These are phyloP conservation scores for Stephania japonica DNA, from an alignment of 164 flowering plant species.

Conservation along the genomic window DNA sequence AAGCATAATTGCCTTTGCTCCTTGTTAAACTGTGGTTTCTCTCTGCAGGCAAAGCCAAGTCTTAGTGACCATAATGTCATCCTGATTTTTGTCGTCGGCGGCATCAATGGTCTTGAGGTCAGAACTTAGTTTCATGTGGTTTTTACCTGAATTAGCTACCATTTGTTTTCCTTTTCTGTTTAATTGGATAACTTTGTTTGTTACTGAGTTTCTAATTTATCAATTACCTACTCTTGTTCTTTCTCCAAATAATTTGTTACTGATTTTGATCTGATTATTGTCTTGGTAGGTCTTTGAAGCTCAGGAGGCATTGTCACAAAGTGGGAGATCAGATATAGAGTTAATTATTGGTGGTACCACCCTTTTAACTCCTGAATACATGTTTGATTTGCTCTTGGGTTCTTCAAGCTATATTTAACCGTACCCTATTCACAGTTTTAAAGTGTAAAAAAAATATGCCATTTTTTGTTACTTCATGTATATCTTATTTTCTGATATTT, in stretches of 20 bases:
- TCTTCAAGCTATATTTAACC: slow-evolving; percentile 39
- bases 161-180: not conserved
- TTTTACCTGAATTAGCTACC: not conserved
- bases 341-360: slow-evolving; percentile 85
- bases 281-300: slow-evolving; percentile 63
- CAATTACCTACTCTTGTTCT: not conserved
- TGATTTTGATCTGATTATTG: slow-evolving; percentile 2
- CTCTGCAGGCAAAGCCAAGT: slow-evolving; percentile 78
- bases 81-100: slow-evolving; percentile 82
- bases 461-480: too few species aligned
- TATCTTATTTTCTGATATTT: too few species aligned
- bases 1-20: not conserved
- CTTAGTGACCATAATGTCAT: slow-evolving; percentile 77
- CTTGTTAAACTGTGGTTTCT: slow-evolving; percentile 1
- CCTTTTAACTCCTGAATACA: slow-evolving; percentile 72
- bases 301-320: slow-evolving; percentile 68
- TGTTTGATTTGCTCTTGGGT: slow-evolving; percentile 78
- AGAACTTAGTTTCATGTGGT: slow-evolving; percentile 13
- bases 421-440: not conserved
- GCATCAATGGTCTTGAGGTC: slow-evolving; percentile 85
- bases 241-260: not conserved
- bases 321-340: slow-evolving; percentile 74
- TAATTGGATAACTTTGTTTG: not conserved
- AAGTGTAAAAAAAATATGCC: not conserved
- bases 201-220: not conserved